phyloP scores from a whole-genome alignment of 1,284 basidiomycete species.

The Sutorius eximius region DNA sequence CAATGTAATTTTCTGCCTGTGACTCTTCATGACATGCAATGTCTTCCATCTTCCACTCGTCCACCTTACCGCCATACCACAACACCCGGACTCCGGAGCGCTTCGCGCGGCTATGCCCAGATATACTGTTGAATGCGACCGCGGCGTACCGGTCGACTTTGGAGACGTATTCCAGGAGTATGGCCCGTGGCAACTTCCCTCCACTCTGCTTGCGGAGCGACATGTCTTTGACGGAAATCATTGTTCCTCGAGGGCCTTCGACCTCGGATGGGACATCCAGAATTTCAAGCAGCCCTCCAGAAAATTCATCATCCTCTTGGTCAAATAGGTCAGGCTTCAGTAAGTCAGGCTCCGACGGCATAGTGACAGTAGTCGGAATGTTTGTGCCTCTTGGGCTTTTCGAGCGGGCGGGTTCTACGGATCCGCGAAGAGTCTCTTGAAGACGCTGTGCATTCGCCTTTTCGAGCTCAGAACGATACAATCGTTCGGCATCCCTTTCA shows the following conservation, averaged over 20 bases:
- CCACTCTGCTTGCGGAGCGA: conserved; percentile 79
- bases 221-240: conserved; percentile 73
- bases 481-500: conserved; percentile 62
- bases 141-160: conserved; percentile 76
- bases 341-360: background rate
- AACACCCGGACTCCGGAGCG: conserved; percentile 70
- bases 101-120: conserved; percentile 67
- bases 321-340: conserved; percentile 49
- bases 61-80: conserved; percentile 65
- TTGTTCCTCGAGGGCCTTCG: conserved; percentile 53
- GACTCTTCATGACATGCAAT: conserved; percentile 75
- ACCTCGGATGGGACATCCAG: conserved; percentile 67
- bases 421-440: conserved; percentile 54
- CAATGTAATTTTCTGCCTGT: conserved; percentile 91
- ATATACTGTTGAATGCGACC: conserved; percentile 65
- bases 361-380: conserved; percentile 1
- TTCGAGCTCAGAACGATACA: conserved; percentile 57
- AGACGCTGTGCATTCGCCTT: conserved; percentile 53
- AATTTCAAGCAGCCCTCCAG: conserved; percentile 73
- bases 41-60: conserved; percentile 83
- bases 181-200: conserved; percentile 68
- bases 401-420: background rate
- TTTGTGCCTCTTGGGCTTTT: background rate
- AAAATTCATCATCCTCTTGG: conserved; percentile 46
- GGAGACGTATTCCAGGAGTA: conserved; percentile 64